Percentiles rank a stretch among this genome's conserved stretches.
phyloP scores from a whole-genome alignment of 2,329 filamentous ascomycete genomes.

The Verticillium zaregamsianum region DNA sequence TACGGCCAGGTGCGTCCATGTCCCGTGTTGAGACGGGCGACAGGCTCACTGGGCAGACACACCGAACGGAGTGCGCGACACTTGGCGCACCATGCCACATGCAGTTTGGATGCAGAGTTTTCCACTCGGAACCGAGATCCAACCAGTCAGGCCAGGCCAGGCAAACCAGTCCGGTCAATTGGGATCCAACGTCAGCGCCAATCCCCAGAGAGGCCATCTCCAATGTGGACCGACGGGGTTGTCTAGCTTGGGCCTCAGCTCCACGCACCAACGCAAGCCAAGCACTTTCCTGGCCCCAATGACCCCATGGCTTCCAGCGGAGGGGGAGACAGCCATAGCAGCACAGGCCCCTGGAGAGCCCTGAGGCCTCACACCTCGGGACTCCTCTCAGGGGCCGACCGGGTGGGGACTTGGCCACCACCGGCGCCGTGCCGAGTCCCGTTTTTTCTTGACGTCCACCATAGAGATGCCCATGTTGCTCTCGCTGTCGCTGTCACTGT shows the following conservation, averaged over 20 bases:
- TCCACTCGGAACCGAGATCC: background rate
- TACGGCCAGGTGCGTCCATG: background rate
- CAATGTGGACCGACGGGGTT: background rate
- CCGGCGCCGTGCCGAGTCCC: constrained; percentile 1
- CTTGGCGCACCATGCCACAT: background rate
- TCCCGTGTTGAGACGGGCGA: background rate
- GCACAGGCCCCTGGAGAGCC: background rate
- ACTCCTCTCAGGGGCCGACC: background rate
- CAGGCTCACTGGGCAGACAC: background rate
- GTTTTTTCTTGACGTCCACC: constrained; percentile 1
- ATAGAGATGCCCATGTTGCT: background rate
- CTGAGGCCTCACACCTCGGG: background rate
- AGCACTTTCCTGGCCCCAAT: background rate
- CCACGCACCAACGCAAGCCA: background rate
- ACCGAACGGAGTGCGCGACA: background rate
- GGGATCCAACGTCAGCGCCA: background rate
- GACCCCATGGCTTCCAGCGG: background rate
- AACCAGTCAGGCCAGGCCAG: background rate
- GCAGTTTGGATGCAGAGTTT: background rate
- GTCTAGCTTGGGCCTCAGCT: background rate
- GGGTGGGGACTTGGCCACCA: background rate
- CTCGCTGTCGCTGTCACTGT: background rate
- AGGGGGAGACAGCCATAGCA: background rate
- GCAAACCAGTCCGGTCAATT: background rate
- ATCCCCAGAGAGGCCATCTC: background rate